phyloP scores from a whole-genome alignment of 1,139 yeast genomes.

The Candida tetrigidarum region DNA sequence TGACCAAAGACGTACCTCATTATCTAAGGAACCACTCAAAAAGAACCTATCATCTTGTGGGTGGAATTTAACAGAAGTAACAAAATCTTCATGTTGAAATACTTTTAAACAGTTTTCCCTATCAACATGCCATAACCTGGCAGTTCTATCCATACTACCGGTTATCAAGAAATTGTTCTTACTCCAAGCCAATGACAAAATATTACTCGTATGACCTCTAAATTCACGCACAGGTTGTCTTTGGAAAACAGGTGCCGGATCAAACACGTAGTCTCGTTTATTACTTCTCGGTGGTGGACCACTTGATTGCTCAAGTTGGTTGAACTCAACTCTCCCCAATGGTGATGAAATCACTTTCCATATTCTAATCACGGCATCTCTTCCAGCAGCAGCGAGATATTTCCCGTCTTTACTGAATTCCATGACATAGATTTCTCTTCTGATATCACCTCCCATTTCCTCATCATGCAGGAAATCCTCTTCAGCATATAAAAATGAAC shows the following conservation, averaged over 20 bases:
- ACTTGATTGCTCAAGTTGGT: conserved; percentile 21
- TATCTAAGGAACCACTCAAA: conserved; percentile 82
- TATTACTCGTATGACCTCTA: conserved; percentile 70
- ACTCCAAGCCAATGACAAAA: conserved; percentile 85
- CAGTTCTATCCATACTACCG: conserved; percentile 87
- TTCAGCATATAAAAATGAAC: conserved; percentile 8
- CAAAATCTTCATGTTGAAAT: conserved; percentile 79
- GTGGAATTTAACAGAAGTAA: conserved; percentile 81
- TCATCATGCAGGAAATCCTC: conserved; percentile 12
- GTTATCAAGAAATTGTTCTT: conserved; percentile 80
- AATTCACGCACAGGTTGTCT: conserved; percentile 65
- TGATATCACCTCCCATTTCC: conserved; percentile 11
- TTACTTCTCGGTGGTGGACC: conserved; percentile 14
- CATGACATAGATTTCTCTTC: conserved; percentile 68
- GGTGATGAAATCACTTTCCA: conserved; percentile 85
- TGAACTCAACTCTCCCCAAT: conserved; percentile 55
- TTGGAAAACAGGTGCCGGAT: conserved; percentile 80
- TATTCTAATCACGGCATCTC: conserved; percentile 65
- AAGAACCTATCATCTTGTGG: conserved; percentile 90
- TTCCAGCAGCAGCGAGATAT: conserved; percentile 83
- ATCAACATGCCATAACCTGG: conserved; percentile 83
- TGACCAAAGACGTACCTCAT: conserved; percentile 80
- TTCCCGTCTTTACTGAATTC: conserved; percentile 81
- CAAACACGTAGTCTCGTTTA: conserved; percentile 23
- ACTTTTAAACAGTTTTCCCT: conserved; percentile 64